Percentiles rank a stretch among this genome's conserved stretches.
Conservation (phyloP, 1,284 basidiomycete species). For the Cryptococcus sp. region DNA sequence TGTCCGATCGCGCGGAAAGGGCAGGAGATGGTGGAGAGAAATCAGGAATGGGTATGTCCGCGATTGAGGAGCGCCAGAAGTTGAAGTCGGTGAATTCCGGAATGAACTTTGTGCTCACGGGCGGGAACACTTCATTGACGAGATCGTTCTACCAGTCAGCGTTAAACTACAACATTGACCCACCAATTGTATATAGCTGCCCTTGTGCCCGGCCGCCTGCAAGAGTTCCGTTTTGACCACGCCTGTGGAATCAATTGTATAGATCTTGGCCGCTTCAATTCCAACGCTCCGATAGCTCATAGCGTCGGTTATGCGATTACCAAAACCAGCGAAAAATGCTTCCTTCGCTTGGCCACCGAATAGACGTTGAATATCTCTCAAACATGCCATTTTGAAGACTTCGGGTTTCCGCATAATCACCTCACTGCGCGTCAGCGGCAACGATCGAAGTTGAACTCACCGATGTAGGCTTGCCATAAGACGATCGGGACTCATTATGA, state of each 20-base stretch:
- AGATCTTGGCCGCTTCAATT: constrained; percentile 90
- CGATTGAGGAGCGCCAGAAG: constrained; percentile 84
- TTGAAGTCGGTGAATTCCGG: constrained; percentile 97
- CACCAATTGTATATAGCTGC: constrained; percentile 54
- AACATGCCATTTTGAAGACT: constrained; percentile 99
- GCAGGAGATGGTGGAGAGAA: constrained; percentile 88
- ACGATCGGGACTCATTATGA: constrained; percentile 98
- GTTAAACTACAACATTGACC: background rate
- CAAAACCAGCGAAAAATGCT: constrained; percentile 94
- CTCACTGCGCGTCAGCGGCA: constrained; percentile 61
- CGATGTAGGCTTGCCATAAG: constrained; percentile 93
- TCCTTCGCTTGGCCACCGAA: constrained; percentile 73
- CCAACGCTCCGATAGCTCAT: constrained; percentile 95
- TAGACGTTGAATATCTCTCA: constrained; percentile 90
- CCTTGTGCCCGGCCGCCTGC: constrained; percentile 94
- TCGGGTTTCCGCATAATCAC: constrained; percentile 99
- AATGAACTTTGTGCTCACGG: constrained; percentile 81
- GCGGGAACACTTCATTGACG: constrained; percentile 99
- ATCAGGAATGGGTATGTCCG: constrained; percentile 81
- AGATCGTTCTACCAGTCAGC: constrained; percentile 82
- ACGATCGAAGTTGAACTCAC: constrained; percentile 55
- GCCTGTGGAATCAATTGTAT: constrained; percentile 93
- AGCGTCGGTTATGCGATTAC: constrained; percentile 97
- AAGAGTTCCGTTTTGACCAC: constrained; percentile 98
- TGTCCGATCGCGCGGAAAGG: constrained; percentile 86